phyloP scores from a whole-genome alignment of 805 yeast genomes.

The Suhomyces vadensis region DNA sequence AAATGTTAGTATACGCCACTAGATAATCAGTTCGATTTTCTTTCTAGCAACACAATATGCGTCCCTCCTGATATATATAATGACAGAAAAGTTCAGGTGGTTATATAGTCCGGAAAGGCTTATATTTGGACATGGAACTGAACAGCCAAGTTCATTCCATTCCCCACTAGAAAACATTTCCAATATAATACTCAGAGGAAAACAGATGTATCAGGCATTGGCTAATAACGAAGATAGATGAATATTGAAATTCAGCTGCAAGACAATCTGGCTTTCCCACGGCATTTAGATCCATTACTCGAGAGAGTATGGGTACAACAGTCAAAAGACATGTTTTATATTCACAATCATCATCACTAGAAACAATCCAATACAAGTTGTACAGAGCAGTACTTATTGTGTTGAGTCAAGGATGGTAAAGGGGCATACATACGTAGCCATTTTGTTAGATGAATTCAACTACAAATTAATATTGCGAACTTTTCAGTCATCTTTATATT shows the following conservation, averaged over 20 bases:
- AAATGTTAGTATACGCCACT: slow-evolving; percentile 22
- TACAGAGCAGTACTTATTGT: slow-evolving; percentile 1
- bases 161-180: slow-evolving; percentile 22
- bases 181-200: slow-evolving; percentile 38
- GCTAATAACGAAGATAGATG: slow-evolving; percentile 31
- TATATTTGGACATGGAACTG: slow-evolving; percentile 30
- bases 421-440: slow-evolving; percentile 36
- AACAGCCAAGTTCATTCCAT: slow-evolving; percentile 42
- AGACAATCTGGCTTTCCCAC: slow-evolving; percentile 44
- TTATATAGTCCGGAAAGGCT: slow-evolving; percentile 26
- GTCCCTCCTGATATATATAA: slow-evolving; percentile 9
- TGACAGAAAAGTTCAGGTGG: slow-evolving; percentile 12
- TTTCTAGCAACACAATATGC: slow-evolving; percentile 7
- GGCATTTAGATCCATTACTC: slow-evolving; percentile 18
- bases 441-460: slow-evolving; percentile 15
- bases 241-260: slow-evolving; percentile 32
- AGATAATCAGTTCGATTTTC: not conserved
- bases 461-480: not conserved
- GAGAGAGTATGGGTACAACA: not conserved
- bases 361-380: slow-evolving; percentile 3
- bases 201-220: slow-evolving; percentile 46
- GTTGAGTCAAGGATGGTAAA: slow-evolving; percentile 5
- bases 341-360: slow-evolving; percentile 4
- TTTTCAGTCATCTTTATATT: slow-evolving; percentile 1
- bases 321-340: not conserved